Conservation (phyloP, 208 protist genomes). For the Trypanosoma caninum region DNA sequence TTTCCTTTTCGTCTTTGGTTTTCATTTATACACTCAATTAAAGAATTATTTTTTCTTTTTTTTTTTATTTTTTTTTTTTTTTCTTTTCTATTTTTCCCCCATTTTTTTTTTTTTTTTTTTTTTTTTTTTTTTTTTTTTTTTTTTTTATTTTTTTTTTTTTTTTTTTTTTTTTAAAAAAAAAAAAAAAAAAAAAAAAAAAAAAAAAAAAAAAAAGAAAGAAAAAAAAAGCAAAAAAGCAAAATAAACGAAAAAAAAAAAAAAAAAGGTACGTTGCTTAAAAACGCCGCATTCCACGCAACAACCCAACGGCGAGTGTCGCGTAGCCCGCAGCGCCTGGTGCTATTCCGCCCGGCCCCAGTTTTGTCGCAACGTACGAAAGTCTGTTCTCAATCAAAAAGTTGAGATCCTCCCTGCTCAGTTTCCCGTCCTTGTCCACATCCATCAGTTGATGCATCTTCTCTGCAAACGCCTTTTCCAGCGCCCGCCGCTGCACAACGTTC, state of each 20-base stretch:
- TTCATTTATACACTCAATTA: not conserved
- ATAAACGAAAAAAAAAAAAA: conserved; percentile 3
- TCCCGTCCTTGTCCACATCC: conserved; percentile 54
- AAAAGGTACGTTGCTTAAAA: not conserved
- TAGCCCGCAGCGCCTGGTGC: conserved; percentile 53
- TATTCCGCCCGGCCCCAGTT: conserved; percentile 55
- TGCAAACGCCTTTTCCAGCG: conserved; percentile 42
- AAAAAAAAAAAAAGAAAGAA: conserved; percentile 11
- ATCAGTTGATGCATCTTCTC: conserved; percentile 44
- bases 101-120: not conserved
- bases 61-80: not conserved
- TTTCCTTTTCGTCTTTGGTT: not conserved
- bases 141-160: not conserved
- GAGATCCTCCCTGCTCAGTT: conserved; percentile 46
- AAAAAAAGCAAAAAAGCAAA: conserved; percentile 24
- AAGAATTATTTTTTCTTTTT: not conserved
- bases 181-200: conserved; percentile 5
- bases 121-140: not conserved
- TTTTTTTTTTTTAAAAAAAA: conserved; percentile 3
- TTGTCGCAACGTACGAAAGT: conserved; percentile 50
- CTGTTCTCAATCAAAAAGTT: conserved; percentile 53
- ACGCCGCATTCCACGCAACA: conserved; percentile 52
- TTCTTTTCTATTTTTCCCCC: not conserved
- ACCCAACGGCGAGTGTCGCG: conserved; percentile 42
- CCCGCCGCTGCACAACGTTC: conserved; percentile 52